A percentile compares a stretch with the other conserved stretches of the same genome.
These are phyloP conservation scores for Lumnitzera littorea DNA, from an alignment of 345 rosid species.

Conservation along the genomic window DNA sequence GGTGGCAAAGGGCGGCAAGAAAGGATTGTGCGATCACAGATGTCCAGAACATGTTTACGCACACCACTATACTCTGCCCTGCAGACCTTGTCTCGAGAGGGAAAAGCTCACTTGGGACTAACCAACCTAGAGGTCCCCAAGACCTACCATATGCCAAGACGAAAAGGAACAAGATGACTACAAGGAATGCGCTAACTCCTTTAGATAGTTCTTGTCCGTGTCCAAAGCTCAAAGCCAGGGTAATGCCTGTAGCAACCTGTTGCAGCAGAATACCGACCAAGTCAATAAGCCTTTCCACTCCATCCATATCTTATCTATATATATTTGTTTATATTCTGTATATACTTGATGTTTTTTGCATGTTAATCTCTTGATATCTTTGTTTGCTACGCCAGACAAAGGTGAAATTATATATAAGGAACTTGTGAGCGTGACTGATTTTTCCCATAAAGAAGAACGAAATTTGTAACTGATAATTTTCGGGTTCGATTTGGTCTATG, in stretches of 20 bases:
- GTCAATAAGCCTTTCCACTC: too few species aligned
- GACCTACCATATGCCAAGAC: conserved; percentile 82
- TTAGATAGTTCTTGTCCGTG: conserved; percentile 42
- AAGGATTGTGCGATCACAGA: conserved; percentile 79
- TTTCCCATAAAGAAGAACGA: too few species aligned
- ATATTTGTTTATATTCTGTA: too few species aligned
- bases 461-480: too few species aligned
- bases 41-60: conserved; percentile 74
- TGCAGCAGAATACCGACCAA: too few species aligned
- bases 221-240: conserved; percentile 62
- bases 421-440: too few species aligned
- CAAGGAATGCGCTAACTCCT: conserved; percentile 40
- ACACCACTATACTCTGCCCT: conserved; percentile 82
- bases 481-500: background rate
- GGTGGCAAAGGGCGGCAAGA: conserved; percentile 64
- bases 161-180: conserved; percentile 54
- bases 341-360: conserved; percentile 29
- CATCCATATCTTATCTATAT: too few species aligned
- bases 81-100: conserved; percentile 90
- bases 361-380: conserved; percentile 7
- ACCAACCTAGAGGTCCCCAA: conserved; percentile 98
- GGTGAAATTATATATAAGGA: too few species aligned
- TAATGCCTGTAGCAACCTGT: conserved; percentile 50
- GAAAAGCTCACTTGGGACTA: conserved; percentile 85
- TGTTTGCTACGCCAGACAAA: too few species aligned